Conservation (phyloP, 257 asterid genomes). For the Hygrophila difformis region DNA sequence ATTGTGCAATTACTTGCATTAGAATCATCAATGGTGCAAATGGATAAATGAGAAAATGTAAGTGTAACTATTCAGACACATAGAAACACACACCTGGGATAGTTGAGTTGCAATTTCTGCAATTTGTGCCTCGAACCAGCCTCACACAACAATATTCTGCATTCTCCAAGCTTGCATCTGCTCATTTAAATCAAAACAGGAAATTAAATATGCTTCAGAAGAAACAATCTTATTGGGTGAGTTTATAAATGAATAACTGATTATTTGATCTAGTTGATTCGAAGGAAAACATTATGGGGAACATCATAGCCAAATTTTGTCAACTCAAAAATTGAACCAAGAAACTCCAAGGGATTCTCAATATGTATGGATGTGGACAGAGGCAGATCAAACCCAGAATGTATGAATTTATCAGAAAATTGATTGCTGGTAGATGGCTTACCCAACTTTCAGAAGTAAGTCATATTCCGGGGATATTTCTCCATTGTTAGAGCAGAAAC, state of each 20-base stretch:
- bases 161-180: conserved; percentile 98
- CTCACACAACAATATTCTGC: conserved; percentile 74
- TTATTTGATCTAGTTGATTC: no score
- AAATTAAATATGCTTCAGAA: background rate
- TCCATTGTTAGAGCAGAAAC: conserved; percentile 77
- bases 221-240: background rate
- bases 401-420: no score
- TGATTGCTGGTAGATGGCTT: conserved; percentile 12
- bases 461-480: conserved; percentile 86
- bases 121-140: conserved; percentile 65
- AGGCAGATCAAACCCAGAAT: no score
- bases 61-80: no score
- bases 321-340: no score
- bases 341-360: no score
- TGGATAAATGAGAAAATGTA: background rate
- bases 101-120: conserved; percentile 94
- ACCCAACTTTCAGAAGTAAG: conserved; percentile 83
- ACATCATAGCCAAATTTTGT: no score
- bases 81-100: conserved; percentile 55
- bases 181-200: conserved; percentile 16
- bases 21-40: background rate
- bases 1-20: background rate
- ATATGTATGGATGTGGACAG: no score
- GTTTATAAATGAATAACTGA: no score
- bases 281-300: no score